These are phyloP conservation scores for Ploettnerulaceae sp. DNA, from an alignment of 2,329 filamentous ascomycete species.

Conservation along the genomic window DNA sequence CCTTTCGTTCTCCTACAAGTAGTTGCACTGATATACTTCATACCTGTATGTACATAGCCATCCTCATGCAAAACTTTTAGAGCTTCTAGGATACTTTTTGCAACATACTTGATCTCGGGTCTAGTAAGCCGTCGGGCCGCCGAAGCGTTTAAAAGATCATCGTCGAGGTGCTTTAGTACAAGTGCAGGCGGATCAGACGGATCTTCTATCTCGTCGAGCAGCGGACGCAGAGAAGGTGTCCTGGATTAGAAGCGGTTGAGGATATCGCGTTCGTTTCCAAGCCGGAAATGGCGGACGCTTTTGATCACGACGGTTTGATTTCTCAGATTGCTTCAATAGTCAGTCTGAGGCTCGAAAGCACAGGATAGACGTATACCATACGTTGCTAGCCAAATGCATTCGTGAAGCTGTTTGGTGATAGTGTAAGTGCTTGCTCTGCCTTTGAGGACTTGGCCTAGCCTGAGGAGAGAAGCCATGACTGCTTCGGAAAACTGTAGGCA, in stretches of 20 bases:
- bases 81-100: conserved; percentile 24
- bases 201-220: conserved; percentile 25
- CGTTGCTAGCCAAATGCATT: conserved; percentile 25
- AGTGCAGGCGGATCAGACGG: conserved; percentile 20
- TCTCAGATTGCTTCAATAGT: conserved; percentile 19
- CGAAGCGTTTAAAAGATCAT: conserved; percentile 24
- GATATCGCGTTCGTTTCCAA: conserved; percentile 26
- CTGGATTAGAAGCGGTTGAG: conserved; percentile 21
- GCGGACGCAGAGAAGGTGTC: conserved; percentile 19
- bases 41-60: conserved; percentile 26
- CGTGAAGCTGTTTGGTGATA: conserved; percentile 19
- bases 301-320: conserved; percentile 26
- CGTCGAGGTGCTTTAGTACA: conserved; percentile 22
- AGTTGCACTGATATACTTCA: no score
- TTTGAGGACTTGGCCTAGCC: conserved; percentile 24
- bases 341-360: conserved; percentile 15
- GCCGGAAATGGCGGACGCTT: conserved; percentile 20
- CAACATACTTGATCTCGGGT: conserved; percentile 22
- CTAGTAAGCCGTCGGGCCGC: conserved; percentile 17
- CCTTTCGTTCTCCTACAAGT: no score
- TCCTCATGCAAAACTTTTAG: conserved; percentile 24
- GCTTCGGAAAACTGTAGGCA: no score
- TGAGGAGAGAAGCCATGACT: conserved; percentile 20
- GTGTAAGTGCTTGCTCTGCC: conserved; percentile 23
- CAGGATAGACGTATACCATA: no score